Evolutionary conservation across 2,329 filamentous ascomycete genomes (phyloP), one percentile per base, ranked within the genome.

Genomic region (Epichloe sylvatica): DNA sequence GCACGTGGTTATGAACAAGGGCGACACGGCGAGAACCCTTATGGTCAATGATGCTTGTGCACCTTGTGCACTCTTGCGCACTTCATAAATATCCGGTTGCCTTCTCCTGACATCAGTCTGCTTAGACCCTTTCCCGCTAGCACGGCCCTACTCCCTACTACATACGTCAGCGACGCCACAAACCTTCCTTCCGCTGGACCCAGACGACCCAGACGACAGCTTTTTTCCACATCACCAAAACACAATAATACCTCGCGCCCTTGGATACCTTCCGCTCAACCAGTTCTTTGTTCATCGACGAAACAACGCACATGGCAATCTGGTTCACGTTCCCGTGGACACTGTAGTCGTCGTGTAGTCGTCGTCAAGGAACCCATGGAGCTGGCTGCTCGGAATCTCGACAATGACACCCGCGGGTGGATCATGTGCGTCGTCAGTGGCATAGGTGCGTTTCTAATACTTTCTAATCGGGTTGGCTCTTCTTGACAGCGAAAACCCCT

Each of bases 331-430:
- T 33, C 15, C 19, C 7, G n/a, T 40, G n/a, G 42, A 46, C 15
- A 45, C 15, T 25, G 33, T 41, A 41, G 25, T 30, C 7, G 25
- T 30, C 25, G 25, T 30, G 17, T 19, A 19, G 25, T 30, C 7
- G 25, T 30, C 25, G 25, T 30, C 25, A 30, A 30, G 7, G 7
- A 30, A 42, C 30, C 59, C 62, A 75, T 74, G 69, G 64, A 64
- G 49, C 50, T 64, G 57, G 55, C 50, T 51, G 57, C 55, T 50
- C 58, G 56, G 46, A 65, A 59, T 36, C 61, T 84, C 55, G 76
- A 81, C 63, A 92, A 91, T 70, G 91, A 97, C 70, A 83, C 83
- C 54, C 80, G 89, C 55, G 91, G 92, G 60, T 97, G 91, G 91
- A 83, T 97, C 58, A 87, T 97, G 85, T 82, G 76, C 60, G 74